These are phyloP conservation scores for Gaultheria prostrata DNA, from an alignment of 148 eudicot genomes.

Conservation along the genomic window DNA sequence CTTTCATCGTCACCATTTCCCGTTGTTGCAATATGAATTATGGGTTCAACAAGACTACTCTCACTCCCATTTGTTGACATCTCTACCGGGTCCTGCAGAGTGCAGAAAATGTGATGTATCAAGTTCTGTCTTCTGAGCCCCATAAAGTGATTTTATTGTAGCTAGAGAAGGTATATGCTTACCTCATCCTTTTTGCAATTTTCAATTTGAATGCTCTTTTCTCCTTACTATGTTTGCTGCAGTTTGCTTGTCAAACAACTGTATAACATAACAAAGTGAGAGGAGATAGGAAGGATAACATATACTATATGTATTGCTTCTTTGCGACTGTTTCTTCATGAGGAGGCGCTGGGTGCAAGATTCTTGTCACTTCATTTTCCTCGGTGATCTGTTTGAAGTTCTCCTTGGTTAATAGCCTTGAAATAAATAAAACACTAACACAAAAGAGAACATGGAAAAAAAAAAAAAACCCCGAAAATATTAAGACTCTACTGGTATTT, in stretches of 20 bases:
- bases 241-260: constrained; percentile 19
- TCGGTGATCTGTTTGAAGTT: constrained; percentile 17
- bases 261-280: constrained; percentile 6
- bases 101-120: background rate
- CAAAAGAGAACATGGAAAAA: background rate
- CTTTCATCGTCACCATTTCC: background rate
- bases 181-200: background rate
- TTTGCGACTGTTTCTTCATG: constrained; percentile 1
- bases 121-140: background rate
- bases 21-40: background rate
- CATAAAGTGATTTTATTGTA: background rate
- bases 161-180: background rate
- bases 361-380: constrained; percentile 11
- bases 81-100: background rate
- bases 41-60: background rate
- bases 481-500: background rate
- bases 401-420: constrained; percentile 10
- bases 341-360: background rate
- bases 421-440: background rate
- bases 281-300: background rate
- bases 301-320: background rate
- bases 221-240: constrained; percentile 6
- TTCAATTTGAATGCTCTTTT: background rate
- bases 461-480: background rate
- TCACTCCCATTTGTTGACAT: background rate